phyloP scores from a whole-genome alignment of 2,329 filamentous ascomycete species.

The Trichocomaceae sp. region DNA sequence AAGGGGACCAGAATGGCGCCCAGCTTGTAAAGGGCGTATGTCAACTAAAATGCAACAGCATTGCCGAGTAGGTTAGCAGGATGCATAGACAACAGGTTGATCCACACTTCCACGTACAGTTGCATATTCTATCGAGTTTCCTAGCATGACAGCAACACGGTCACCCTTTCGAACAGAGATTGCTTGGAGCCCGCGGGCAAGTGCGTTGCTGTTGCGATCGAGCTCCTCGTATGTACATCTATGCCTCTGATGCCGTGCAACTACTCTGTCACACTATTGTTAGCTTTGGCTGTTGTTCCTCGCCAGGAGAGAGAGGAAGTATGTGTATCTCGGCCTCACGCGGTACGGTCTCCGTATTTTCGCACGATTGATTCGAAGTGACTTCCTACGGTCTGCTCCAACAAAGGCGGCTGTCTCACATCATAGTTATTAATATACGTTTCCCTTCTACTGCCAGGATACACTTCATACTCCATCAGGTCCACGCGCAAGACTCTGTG shows the following conservation, averaged over 20 bases:
- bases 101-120: conserved; percentile 46
- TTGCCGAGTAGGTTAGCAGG: neutral
- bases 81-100: neutral
- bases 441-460: neutral
- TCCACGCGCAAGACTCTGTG: conserved; percentile 26
- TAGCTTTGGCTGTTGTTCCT: neutral
- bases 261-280: conserved; percentile 37
- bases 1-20: conserved; percentile 85
- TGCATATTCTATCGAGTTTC: conserved; percentile 78
- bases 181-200: conserved; percentile 63
- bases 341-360: conserved; percentile 42
- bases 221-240: conserved; percentile 68
- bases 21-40: conserved; percentile 87
- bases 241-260: conserved; percentile 56
- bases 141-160: conserved; percentile 76
- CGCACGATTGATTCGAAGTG: conserved; percentile 41
- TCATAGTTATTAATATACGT: neutral
- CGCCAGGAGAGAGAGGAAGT: neutral
- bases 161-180: conserved; percentile 74
- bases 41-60: conserved; percentile 38
- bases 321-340: conserved; percentile 37
- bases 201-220: conserved; percentile 66
- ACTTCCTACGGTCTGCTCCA: conserved; percentile 42
- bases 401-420: conserved; percentile 35
- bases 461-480: conserved; percentile 22